Percentiles rank a stretch among this genome's conserved stretches.
These are phyloP conservation scores for Salvia miltiorrhiza DNA, from an alignment of 257 asterid genomes.

Conservation along the genomic window DNA sequence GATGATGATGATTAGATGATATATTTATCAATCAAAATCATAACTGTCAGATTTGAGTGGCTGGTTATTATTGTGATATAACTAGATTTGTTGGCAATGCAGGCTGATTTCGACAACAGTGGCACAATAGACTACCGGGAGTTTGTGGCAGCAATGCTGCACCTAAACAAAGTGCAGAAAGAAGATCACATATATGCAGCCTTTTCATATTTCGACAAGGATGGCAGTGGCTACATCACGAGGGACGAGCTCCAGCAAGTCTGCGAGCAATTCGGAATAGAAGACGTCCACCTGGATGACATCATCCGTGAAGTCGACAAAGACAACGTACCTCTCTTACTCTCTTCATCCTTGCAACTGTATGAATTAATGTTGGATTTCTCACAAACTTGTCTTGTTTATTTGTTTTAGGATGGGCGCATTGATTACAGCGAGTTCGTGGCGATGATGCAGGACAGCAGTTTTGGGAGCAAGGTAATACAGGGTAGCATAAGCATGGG, in stretches of 20 bases:
- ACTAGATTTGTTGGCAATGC: constrained; percentile 18
- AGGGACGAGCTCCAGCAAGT: constrained; percentile 86
- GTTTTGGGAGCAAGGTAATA: constrained; percentile 42
- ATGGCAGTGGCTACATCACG: constrained; percentile 82
- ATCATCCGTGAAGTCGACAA: constrained; percentile 85
- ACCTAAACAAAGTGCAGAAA: constrained; percentile 76
- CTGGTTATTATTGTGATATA: no score
- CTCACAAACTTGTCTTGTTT: not conserved
- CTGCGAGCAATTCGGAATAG: constrained; percentile 74
- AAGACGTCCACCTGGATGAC: constrained; percentile 60
- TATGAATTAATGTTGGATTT: not conserved
- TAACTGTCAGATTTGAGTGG: no score
- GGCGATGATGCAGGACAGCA: constrained; percentile 84
- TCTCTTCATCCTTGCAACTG: not conserved
- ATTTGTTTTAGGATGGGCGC: constrained; percentile 60
- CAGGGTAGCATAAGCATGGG: constrained; percentile 33
- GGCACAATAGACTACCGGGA: constrained; percentile 90
- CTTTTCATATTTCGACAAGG: constrained; percentile 82
- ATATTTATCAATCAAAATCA: no score
- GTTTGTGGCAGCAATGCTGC: constrained; percentile 90
- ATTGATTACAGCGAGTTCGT: constrained; percentile 82
- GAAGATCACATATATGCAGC: constrained; percentile 78
- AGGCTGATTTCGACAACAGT: constrained; percentile 89
- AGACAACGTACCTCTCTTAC: constrained; percentile 46
- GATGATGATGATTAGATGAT: no score